phyloP scores from a whole-genome alignment of 352 stramenopile genomes.

The Globisporangium paroecandrum region DNA sequence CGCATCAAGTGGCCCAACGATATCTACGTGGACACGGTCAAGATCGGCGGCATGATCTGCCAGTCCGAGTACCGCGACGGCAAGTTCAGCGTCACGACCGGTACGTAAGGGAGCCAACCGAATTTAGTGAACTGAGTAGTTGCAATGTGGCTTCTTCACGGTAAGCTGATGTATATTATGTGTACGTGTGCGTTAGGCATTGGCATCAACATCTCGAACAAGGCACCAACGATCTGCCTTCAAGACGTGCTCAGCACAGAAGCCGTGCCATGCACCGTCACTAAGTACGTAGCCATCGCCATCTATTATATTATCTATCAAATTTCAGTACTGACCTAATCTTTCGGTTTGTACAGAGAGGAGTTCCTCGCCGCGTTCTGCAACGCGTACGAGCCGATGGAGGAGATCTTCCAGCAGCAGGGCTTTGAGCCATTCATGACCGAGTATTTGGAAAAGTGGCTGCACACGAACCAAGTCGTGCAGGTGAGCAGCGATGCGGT shows the following conservation, averaged over 20 bases:
- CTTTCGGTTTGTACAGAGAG: slow-evolving; percentile 41
- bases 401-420: slow-evolving; percentile 71
- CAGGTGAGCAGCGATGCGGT: slow-evolving; percentile 50
- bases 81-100: slow-evolving; percentile 82
- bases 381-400: slow-evolving; percentile 86
- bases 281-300: slow-evolving; percentile 46
- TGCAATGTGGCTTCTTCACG: not conserved
- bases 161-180: not conserved
- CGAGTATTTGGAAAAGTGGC: slow-evolving; percentile 80
- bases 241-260: slow-evolving; percentile 75
- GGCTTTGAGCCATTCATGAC: slow-evolving; percentile 85
- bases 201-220: slow-evolving; percentile 90
- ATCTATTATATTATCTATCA: not conserved
- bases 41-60: slow-evolving; percentile 89
- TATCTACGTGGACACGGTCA: slow-evolving; percentile 87
- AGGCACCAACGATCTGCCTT: slow-evolving; percentile 80
- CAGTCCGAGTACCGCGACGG: slow-evolving; percentile 84
- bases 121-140: not conserved
- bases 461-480: slow-evolving; percentile 83
- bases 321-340: not conserved
- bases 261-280: slow-evolving; percentile 55
- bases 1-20: slow-evolving; percentile 93
- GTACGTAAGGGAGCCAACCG: slow-evolving; percentile 21
- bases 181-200: slow-evolving; percentile 35
- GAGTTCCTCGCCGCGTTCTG: slow-evolving; percentile 86